Base-by-base conservation (phyloP, 768 basidiomycete species). In the Suillus spraguei region DNA sequence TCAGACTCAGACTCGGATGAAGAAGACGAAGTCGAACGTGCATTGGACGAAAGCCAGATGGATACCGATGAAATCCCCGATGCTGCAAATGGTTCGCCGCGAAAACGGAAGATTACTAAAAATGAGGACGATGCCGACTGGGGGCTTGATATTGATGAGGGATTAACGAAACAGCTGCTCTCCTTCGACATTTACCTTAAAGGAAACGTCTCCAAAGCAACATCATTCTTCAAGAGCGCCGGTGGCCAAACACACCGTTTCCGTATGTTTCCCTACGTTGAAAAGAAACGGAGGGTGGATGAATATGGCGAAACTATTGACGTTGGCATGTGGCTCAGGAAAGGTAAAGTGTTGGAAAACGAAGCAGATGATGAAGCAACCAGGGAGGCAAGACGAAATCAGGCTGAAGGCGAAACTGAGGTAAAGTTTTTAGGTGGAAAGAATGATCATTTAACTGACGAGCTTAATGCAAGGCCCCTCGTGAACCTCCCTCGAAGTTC, bases 161-260 rank as follows among this genome's bases (percentile, higher is more conserved):
- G 87, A 2, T 70, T 87, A 60, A 87, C 88, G 16, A 89, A 86
- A 68, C 88, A 91, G 46, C 76, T 90, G 60, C 77, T 96, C 44
- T 96, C 94, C 2, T 99, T 92, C 69, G 97, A 99, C 76, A 97
- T 99, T 67, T 99, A 94, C 74, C 83, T 99, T 65, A 97, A 97
- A 74, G 96, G 96, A n/a, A 95, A 97, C 66, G 92, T 95, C 53
- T 89, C 91, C 33, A 91, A 92, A 67, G 82, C 90, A 32, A 91
- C 87, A 1, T 89, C 90, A 2, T 95, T 95, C 79, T 97, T 95
- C 82, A 95, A 94, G 74, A 89, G 80, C 63, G 79, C 86, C 10
- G 87, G 86, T 16, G 81, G 83, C 11, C 88, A 91, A 67, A 79
- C 84, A 17, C 92, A 91, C 66, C 82, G 97, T 60, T 99, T 92